Evolutionary conservation across 1,139 yeast genomes (phyloP).

Genomic region (Chernovozyma aurita): DNA sequence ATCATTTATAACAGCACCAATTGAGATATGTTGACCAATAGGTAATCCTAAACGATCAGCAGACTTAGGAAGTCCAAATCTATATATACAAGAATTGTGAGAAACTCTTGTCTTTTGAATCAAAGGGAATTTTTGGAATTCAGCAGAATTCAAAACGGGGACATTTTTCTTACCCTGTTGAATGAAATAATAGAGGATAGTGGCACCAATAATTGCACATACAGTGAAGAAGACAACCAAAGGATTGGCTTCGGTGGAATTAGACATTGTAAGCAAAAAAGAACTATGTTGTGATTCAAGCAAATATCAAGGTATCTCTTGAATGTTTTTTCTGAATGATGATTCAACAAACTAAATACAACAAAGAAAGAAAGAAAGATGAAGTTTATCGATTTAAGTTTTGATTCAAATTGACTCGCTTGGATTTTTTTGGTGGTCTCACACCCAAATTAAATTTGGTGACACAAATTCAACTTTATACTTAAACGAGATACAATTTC

Average conservation of each 20-base stretch:
- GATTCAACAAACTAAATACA: no score
- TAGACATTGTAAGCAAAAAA: background rate
- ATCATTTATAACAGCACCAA: slow-evolving; percentile 61
- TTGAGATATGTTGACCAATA: slow-evolving; percentile 88
- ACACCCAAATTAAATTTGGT: no score
- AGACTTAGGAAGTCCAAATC: slow-evolving; percentile 78
- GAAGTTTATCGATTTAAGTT: no score
- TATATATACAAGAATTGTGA: slow-evolving; percentile 80
- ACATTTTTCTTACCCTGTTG: slow-evolving; percentile 36
- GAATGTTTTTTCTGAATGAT: no score
- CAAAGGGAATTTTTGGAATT: slow-evolving; percentile 78
- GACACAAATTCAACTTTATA: no score
- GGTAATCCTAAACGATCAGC: slow-evolving; percentile 83
- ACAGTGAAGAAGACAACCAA: slow-evolving; percentile 36
- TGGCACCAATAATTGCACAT: slow-evolving; percentile 36
- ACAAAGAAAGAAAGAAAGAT: no score
- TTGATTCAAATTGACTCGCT: no score
- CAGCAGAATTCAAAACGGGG: slow-evolving; percentile 59
- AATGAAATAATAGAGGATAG: slow-evolving; percentile 34
- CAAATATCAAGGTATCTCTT: no score
- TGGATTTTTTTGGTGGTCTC: no score
- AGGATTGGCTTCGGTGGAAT: slow-evolving; percentile 34
- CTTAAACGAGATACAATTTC: no score
- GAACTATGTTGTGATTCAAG: background rate
- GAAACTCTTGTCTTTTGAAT: slow-evolving; percentile 73